Conservation (phyloP, 257 asterid genomes). For the Salvia splendens region DNA sequence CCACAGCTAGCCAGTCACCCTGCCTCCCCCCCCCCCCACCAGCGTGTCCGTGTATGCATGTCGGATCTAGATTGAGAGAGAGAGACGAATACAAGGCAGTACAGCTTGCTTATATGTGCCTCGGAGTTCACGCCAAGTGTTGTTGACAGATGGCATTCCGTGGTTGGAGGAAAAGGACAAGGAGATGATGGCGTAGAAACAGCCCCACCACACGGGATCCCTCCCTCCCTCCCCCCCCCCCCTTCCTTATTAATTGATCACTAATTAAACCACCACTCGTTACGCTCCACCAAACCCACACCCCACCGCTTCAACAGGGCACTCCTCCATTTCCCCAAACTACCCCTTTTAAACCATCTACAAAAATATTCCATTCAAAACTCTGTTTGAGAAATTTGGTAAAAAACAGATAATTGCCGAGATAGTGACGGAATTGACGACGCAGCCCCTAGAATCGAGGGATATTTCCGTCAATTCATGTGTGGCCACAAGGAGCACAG, state of each 20-base stretch:
- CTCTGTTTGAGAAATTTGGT: not conserved
- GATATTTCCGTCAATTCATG: constrained; percentile 30
- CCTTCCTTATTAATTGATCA: constrained; percentile 17
- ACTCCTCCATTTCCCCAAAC: constrained; percentile 39
- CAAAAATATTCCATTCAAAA: too few relatives aligned
- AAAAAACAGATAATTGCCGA: not conserved
- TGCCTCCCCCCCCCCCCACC: not conserved
- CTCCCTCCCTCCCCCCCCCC: not conserved
- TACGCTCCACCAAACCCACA: constrained; percentile 57
- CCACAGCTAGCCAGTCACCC: too few relatives aligned
- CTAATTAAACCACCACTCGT: constrained; percentile 40
- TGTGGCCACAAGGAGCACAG: constrained; percentile 39
- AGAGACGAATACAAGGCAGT: constrained; percentile 27
- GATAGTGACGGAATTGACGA: constrained; percentile 7
- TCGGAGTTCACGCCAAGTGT: constrained; percentile 40
- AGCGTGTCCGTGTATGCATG: constrained; percentile 8
- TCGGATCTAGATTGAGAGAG: constrained; percentile 15
- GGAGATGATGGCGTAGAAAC: constrained; percentile 29
- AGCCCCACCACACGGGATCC: constrained; percentile 31
- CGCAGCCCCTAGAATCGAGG: constrained; percentile 23
- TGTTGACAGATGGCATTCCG: constrained; percentile 46
- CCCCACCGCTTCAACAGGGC: constrained; percentile 60
- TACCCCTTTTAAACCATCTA: constrained; percentile 34
- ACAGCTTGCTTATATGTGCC: constrained; percentile 36
- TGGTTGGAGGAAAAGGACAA: constrained; percentile 43